These are phyloP conservation scores for Hymenoscyphus fraxineus DNA, from an alignment of 2,329 filamentous ascomycete species.

Conservation along the genomic window DNA sequence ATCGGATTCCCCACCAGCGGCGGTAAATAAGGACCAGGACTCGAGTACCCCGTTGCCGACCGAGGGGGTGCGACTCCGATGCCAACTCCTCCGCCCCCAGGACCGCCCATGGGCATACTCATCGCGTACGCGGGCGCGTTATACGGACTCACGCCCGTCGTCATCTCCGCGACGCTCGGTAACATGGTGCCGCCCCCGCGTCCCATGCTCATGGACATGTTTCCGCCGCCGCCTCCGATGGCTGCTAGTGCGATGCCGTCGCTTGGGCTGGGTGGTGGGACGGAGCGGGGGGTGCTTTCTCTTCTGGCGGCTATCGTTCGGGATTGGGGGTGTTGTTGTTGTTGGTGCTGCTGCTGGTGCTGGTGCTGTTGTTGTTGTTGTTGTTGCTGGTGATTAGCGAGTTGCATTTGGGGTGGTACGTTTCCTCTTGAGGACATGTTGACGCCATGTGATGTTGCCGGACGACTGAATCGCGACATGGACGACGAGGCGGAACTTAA, in stretches of 20 bases:
- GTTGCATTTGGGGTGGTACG: not conserved
- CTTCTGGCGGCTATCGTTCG: conserved; percentile 32
- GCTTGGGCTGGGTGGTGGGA: conserved; percentile 38
- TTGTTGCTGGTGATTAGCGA: no score
- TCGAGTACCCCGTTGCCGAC: conserved; percentile 31
- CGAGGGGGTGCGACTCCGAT: conserved; percentile 37
- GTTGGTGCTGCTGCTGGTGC: not conserved
- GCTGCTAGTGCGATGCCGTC: conserved; percentile 35
- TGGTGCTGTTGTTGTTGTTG: not conserved
- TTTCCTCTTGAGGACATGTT: conserved; percentile 17
- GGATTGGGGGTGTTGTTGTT: conserved; percentile 14
- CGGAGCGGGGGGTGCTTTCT: conserved; percentile 34
- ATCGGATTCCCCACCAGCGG: not conserved
- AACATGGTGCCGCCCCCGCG: conserved; percentile 39
- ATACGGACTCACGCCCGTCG: conserved; percentile 60
- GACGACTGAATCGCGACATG: conserved; percentile 26
- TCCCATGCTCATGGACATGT: conserved; percentile 19
- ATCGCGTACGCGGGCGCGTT: conserved; percentile 53
- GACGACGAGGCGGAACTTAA: conserved; percentile 13
- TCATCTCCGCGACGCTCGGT: conserved; percentile 61
- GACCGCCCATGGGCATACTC: conserved; percentile 29
- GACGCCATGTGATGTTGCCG: conserved; percentile 22
- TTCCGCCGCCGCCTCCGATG: conserved; percentile 24
- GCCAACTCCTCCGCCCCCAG: conserved; percentile 34
- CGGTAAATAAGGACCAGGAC: conserved; percentile 6